A percentile compares a stretch with the other conserved stretches of the same genome.
Evolutionary conservation across 148 eudicot species (phyloP).

Genomic region (Fallopia convolvulus): DNA sequence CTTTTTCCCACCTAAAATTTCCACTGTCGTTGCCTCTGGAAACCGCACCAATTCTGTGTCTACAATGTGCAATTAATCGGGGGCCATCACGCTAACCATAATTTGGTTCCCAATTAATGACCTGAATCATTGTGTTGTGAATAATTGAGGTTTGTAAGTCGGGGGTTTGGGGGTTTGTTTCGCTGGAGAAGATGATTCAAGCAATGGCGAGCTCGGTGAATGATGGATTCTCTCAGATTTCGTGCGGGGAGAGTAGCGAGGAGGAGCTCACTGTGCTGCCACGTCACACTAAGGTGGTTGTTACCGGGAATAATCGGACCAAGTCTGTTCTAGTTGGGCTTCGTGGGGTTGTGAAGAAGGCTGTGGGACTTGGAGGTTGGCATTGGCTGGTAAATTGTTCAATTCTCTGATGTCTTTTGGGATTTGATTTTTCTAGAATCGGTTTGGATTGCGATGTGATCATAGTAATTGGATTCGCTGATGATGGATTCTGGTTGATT

Average conservation of each 20-base stretch:
- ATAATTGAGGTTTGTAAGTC: not conserved
- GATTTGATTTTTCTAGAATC: not conserved
- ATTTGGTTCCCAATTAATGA: conserved; percentile 14
- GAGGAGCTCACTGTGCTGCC: conserved; percentile 68
- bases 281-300: conserved; percentile 66
- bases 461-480: not conserved
- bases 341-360: conserved; percentile 71
- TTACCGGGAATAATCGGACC: conserved; percentile 67
- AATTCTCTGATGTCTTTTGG: not conserved
- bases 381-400: conserved; percentile 64
- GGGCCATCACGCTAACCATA: conserved; percentile 19
- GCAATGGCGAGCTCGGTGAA: conserved; percentile 30
- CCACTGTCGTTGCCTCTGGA: not conserved
- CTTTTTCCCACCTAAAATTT: conserved; percentile 15
- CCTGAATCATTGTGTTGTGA: conserved; percentile 4
- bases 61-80: conserved; percentile 17
- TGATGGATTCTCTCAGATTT: conserved; percentile 6
- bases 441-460: not conserved
- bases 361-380: conserved; percentile 83
- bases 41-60: conserved; percentile 9
- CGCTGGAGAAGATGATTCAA: conserved; percentile 30
- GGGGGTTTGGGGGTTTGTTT: not conserved
- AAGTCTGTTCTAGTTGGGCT: conserved; percentile 73
- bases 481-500: not conserved
- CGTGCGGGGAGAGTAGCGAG: conserved; percentile 49